These are phyloP conservation scores for Exobasidium cylindrosporum DNA, from an alignment of 1,284 basidiomycete genomes.

Conservation along the genomic window DNA sequence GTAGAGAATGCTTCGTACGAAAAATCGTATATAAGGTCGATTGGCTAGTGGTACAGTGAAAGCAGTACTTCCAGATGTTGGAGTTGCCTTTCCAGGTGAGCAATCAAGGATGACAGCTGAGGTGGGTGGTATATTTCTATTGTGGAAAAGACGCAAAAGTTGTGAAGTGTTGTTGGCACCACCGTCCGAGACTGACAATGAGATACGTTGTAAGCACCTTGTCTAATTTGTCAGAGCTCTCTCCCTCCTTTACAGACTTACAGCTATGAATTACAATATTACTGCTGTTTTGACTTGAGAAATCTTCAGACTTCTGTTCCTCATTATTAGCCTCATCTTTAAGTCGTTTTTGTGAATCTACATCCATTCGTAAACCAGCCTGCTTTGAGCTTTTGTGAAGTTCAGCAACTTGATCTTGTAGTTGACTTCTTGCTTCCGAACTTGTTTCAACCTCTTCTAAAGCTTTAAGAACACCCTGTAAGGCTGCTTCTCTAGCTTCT, in stretches of 20 bases:
- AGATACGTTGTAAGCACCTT: too few species aligned
- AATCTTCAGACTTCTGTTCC: conserved; percentile 10
- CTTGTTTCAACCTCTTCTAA: conserved; percentile 12
- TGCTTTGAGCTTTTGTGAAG: conserved; percentile 2
- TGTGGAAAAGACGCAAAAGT: conserved; percentile 25
- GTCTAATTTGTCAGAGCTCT: too few species aligned
- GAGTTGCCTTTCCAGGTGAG: conserved; percentile 34
- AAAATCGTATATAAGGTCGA: conserved; percentile 17
- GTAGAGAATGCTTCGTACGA: conserved; percentile 19
- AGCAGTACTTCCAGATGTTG: conserved; percentile 28
- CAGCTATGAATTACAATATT: conserved; percentile 22
- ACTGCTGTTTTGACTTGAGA: conserved; percentile 2
- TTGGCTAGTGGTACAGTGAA: conserved; percentile 40
- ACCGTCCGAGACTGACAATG: conserved; percentile 36
- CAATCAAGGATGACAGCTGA: conserved; percentile 36
- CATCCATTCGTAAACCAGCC: conserved; percentile 4
- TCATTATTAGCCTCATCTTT: conserved; percentile 11
- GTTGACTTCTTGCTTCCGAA: not conserved
- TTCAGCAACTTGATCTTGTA: conserved; percentile 7
- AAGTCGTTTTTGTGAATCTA: not conserved
- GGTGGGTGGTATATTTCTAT: conserved; percentile 2
- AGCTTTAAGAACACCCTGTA: conserved; percentile 18
- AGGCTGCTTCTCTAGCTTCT: conserved; percentile 16
- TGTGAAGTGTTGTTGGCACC: conserved; percentile 34
- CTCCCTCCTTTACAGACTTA: too few species aligned